These are phyloP conservation scores for Euphorbia peplus DNA, from an alignment of 345 rosid species.

Conservation along the genomic window DNA sequence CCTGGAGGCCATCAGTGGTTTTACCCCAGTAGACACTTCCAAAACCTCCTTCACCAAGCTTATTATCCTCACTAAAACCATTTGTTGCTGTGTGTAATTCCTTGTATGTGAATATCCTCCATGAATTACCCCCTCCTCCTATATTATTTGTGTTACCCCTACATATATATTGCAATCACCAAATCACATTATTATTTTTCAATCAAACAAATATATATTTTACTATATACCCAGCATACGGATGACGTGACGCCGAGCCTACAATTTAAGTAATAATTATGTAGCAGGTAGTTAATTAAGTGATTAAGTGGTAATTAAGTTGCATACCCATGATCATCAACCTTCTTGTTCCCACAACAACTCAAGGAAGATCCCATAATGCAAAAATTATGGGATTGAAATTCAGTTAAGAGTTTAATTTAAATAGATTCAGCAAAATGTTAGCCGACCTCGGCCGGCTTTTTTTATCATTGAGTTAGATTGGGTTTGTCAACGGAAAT, in stretches of 20 bases:
- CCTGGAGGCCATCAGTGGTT: slow-evolving; percentile 66
- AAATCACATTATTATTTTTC: background rate
- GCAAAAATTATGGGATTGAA: background rate
- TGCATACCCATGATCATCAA: slow-evolving; percentile 43
- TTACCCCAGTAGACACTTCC: slow-evolving; percentile 84
- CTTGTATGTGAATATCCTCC: slow-evolving; percentile 73
- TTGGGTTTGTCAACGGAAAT: slow-evolving; percentile 13
- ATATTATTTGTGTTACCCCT: slow-evolving; percentile 15
- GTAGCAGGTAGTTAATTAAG: background rate
- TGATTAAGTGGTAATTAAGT: background rate
- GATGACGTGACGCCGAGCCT: too few species aligned
- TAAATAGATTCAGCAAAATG: slow-evolving; percentile 14
- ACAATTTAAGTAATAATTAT: background rate
- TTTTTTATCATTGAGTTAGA: slow-evolving; percentile 9
- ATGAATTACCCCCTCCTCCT: slow-evolving; percentile 35
- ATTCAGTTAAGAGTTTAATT: background rate
- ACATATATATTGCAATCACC: background rate
- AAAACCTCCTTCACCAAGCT: slow-evolving; percentile 38
- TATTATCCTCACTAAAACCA: slow-evolving; percentile 68
- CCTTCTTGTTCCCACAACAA: slow-evolving; percentile 43
- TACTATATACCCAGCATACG: too few species aligned
- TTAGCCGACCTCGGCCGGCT: slow-evolving; percentile 52
- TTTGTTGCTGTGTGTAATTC: slow-evolving; percentile 59
- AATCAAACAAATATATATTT: too few species aligned
- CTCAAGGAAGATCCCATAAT: slow-evolving; percentile 53